These are phyloP conservation scores for Epichloe aotearoae DNA, from an alignment of 2,329 filamentous ascomycete genomes.

Conservation along the genomic window DNA sequence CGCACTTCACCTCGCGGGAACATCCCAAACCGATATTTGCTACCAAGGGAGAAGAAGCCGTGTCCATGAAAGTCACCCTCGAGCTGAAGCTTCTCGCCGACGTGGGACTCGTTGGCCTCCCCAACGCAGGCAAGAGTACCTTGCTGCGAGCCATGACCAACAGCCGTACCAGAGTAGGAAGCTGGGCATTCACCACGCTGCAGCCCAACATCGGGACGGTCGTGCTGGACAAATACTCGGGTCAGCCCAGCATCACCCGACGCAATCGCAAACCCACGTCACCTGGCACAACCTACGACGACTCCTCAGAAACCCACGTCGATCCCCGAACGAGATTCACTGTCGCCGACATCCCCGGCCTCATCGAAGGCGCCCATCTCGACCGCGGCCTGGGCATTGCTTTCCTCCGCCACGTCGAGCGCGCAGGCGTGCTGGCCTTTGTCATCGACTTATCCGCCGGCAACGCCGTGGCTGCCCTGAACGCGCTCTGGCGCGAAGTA, in stretches of 20 bases:
- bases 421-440: conserved; percentile 84
- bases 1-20: conserved; percentile 75
- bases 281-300: conserved; percentile 41
- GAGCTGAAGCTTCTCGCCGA: conserved; percentile 94
- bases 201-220: conserved; percentile 94
- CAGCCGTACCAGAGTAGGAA: conserved; percentile 76
- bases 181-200: conserved; percentile 94
- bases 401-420: conserved; percentile 88
- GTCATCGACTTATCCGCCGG: conserved; percentile 75
- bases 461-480: conserved; percentile 65
- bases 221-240: conserved; percentile 75
- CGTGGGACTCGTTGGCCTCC: conserved; percentile 84
- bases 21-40: conserved; percentile 71
- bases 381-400: conserved; percentile 83
- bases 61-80: conserved; percentile 68
- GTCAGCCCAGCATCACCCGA: conserved; percentile 43
- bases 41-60: conserved; percentile 69
- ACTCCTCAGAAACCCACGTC: conserved; percentile 26
- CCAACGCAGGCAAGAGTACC: conserved; percentile 93
- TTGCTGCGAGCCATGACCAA: conserved; percentile 77
- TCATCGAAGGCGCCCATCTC: conserved; percentile 85
- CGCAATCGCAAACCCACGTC: background rate
- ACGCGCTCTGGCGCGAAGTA: conserved; percentile 82
- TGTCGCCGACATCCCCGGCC: conserved; percentile 87
- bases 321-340: conserved; percentile 67